Evolutionary conservation across 2,329 filamentous ascomycete species (phyloP).

Genomic region (Fusarium tupiense): DNA sequence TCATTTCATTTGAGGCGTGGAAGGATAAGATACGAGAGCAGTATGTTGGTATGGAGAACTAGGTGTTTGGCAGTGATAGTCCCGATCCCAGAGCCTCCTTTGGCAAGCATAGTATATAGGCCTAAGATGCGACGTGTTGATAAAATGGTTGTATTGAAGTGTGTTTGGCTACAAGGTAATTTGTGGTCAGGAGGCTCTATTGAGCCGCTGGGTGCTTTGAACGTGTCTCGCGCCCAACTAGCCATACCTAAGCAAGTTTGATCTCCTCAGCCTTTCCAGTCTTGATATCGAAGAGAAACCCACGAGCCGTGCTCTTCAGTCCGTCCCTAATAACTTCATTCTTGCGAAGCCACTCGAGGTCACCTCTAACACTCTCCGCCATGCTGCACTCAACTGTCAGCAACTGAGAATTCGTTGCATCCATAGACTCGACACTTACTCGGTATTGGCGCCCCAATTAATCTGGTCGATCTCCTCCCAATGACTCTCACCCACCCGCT

Average conservation of each 20-base stretch:
- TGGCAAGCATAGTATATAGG: too few relatives aligned
- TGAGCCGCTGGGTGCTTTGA: not conserved
- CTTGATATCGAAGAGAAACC: not conserved
- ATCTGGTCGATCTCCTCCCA: not conserved
- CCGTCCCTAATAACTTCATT: not conserved
- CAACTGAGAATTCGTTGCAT: fast-evolving
- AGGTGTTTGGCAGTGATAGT: not conserved
- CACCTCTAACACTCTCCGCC: not conserved
- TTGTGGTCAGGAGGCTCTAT: too few relatives aligned
- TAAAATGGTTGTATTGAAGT: too few relatives aligned
- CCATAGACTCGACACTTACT: not conserved
- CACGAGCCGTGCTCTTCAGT: not conserved
- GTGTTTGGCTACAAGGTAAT: fast-evolving
- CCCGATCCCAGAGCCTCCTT: not conserved
- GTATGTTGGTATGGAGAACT: not conserved
- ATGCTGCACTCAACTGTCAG: not conserved
- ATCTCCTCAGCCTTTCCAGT: not conserved
- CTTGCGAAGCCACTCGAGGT: not conserved
- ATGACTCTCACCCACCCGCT: not conserved
- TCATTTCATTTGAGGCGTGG: not conserved
- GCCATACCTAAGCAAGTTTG: not conserved
- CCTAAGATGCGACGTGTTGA: too few relatives aligned
- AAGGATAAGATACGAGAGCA: not conserved
- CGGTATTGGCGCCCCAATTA: not conserved
- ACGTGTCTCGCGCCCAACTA: not conserved